These are phyloP conservation scores for Penicillium simplicissimum DNA, from an alignment of 495 filamentous ascomycete species.

Conservation along the genomic window DNA sequence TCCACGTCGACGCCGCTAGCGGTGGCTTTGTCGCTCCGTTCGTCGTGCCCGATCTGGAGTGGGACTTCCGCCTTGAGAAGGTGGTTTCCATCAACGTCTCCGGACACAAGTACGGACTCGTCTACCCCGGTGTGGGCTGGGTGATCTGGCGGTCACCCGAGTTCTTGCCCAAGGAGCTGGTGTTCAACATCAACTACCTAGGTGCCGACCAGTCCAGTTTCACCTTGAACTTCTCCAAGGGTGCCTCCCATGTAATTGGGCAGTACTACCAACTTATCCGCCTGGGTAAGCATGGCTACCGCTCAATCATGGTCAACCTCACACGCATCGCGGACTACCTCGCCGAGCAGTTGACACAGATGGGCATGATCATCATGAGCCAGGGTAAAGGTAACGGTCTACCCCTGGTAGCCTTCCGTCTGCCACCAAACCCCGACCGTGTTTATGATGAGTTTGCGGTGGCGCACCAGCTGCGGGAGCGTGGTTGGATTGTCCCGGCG, in stretches of 20 bases:
- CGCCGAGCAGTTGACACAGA: conserved; percentile 60
- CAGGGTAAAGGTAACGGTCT: conserved; percentile 71
- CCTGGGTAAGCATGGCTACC: conserved; percentile 84
- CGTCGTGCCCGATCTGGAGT: conserved; percentile 73
- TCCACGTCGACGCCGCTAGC: conserved; percentile 88
- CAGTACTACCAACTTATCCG: conserved; percentile 97
- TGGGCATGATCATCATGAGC: conserved; percentile 86
- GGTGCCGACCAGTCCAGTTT: conserved; percentile 94
- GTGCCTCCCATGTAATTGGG: conserved; percentile 87
- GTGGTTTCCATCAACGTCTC: conserved; percentile 92
- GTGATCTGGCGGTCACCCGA: conserved; percentile 83
- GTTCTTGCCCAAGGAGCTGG: conserved; percentile 82
- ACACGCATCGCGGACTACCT: conserved; percentile 84
- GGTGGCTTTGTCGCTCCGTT: conserved; percentile 93
- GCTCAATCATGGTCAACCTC: conserved; percentile 82
- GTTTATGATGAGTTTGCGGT: conserved; percentile 81
- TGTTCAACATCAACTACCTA: conserved; percentile 98
- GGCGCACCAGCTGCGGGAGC: conserved; percentile 77
- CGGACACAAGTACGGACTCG: conserved; percentile 81
- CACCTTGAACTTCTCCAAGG: conserved; percentile 96
- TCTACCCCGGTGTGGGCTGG: conserved; percentile 94
- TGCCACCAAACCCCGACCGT: conserved; percentile 57
- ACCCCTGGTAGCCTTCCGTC: conserved; percentile 82
- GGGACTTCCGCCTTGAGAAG: conserved; percentile 86
- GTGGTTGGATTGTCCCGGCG: conserved; percentile 88